These are phyloP conservation scores for Diaporthe amygdali DNA, from an alignment of 2,329 filamentous ascomycete genomes.

Conservation along the genomic window DNA sequence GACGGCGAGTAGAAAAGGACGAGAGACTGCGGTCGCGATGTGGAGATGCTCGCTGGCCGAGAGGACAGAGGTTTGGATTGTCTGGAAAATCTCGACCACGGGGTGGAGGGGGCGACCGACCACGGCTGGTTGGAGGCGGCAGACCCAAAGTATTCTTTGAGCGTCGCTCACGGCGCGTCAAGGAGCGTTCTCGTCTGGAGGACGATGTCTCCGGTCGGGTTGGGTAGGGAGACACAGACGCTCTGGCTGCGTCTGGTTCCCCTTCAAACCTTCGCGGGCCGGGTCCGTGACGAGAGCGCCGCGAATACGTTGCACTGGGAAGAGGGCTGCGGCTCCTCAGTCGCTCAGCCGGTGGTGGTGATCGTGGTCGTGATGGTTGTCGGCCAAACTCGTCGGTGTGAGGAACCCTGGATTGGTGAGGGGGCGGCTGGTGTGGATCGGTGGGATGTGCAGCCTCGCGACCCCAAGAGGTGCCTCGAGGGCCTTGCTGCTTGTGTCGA, in stretches of 20 bases:
- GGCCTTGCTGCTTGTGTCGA: constrained; percentile 26
- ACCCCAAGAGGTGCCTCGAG: constrained; percentile 45
- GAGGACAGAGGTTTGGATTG: constrained; percentile 27
- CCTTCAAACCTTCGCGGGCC: constrained; percentile 20
- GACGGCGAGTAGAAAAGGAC: constrained; percentile 31
- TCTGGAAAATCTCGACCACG: constrained; percentile 18
- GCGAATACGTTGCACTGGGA: constrained; percentile 25
- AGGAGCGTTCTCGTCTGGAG: constrained; percentile 30
- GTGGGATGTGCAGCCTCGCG: constrained; percentile 42
- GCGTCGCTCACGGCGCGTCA: constrained; percentile 31
- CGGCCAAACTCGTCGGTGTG: constrained; percentile 18
- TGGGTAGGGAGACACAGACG: constrained; percentile 9
- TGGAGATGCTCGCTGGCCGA: constrained; percentile 27
- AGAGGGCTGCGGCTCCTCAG: constrained; percentile 35
- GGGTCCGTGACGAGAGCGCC: constrained; percentile 24
- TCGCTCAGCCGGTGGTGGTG: constrained; percentile 34
- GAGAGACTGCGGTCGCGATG: constrained; percentile 28
- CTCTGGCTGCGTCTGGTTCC: constrained; percentile 17
- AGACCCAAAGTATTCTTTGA: constrained; percentile 29
- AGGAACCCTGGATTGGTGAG: constrained; percentile 16
- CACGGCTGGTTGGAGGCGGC: constrained; percentile 28
- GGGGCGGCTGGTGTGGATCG: constrained; percentile 27
- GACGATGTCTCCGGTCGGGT: constrained; percentile 24
- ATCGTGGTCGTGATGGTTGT: constrained; percentile 29
- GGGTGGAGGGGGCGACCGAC: constrained; percentile 34